A percentile compares a stretch with the other conserved stretches of the same genome.
Evolutionary conservation across 2,329 filamentous ascomycete species (phyloP).

Genomic region (Geosmithia putterillii): DNA sequence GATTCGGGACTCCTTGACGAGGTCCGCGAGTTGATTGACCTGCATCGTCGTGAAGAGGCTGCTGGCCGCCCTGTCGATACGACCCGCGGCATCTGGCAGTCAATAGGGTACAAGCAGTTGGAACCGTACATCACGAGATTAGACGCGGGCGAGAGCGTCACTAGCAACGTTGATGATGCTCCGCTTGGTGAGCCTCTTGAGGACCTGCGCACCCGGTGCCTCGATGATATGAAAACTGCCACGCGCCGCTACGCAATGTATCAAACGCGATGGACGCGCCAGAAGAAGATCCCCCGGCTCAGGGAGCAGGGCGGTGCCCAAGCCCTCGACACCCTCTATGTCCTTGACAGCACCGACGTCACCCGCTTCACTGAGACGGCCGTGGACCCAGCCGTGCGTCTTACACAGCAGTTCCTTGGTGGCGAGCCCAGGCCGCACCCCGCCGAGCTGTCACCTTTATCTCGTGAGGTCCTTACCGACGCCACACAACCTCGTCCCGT

Average conservation of each 20-base stretch:
- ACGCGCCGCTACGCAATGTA: constrained; percentile 81
- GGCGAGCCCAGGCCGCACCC: constrained; percentile 41
- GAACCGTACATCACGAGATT: constrained; percentile 52
- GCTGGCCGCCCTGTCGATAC: constrained; percentile 50
- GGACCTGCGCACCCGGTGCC: constrained; percentile 40
- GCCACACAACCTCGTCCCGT: constrained; percentile 22
- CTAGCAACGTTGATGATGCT: too few species aligned
- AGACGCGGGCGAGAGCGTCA: constrained; percentile 15
- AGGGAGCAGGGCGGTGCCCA: constrained; percentile 36
- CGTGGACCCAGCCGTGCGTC: constrained; percentile 44
- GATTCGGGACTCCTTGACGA: constrained; percentile 37
- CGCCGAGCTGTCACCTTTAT: constrained; percentile 30
- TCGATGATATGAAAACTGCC: constrained; percentile 69
- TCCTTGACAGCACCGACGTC: constrained; percentile 70
- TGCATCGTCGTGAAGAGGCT: constrained; percentile 19
- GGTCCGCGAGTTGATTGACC: constrained; percentile 29
- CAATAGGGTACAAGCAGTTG: constrained; percentile 93
- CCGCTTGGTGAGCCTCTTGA: constrained; percentile 28
- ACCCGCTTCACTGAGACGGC: constrained; percentile 51
- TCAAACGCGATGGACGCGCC: constrained; percentile 77
- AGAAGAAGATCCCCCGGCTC: constrained; percentile 65
- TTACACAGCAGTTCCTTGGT: constrained; percentile 53
- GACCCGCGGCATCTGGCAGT: constrained; percentile 84
- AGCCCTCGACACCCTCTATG: constrained; percentile 49
- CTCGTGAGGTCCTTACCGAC: constrained; percentile 35